Base-by-base conservation (phyloP, 208 protist genomes). In the Blastocrithidia nonstop region DNA sequence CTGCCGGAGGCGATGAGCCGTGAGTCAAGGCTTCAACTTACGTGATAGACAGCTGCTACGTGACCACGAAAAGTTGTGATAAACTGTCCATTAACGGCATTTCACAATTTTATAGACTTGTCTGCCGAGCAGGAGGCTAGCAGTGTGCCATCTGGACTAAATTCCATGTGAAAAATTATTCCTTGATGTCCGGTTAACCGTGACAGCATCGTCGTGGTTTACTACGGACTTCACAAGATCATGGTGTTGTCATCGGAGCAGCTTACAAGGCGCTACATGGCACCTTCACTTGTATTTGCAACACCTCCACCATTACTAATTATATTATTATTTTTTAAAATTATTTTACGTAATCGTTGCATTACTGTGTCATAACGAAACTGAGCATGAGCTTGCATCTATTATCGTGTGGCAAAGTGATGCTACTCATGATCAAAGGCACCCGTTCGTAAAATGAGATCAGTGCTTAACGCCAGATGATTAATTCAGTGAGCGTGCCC, bases 401-500 rank as follows among this genome's bases (percentile, higher is more conserved):
- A 64, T 20, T 71, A 65, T 21, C 46, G 64, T 11, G 48, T 73
- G 35, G 16, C 54, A 58, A 88, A 82, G 29, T 41, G 65, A 4
- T 44, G 46, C 37, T 86, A 83, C 27, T 84, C 90, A 62, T 98
- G 86, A 51, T 98, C 95, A 55, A 94, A 98, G 26, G 84, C 61
- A 6, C 97, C 96, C 26, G 88, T 96, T 32, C 96, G 55, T 6
- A 97, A 78, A 38, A 95, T 91, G 40, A 96, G 94, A 57, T 98
- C 97, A 8, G 96, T 98, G 66, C 85, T 97, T 15, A 99, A 71
- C 11, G 95, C 83, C 15, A 99, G 44, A 31, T 87, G 88, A 60
- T 99, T 99, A n/a, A 99, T 96, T 97, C 97, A 99, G 65, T 99
- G 97, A 1, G 82, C 96, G 65, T 99, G 97, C n/a, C 95, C 96